Evolutionary conservation across 2,329 filamentous ascomycete species (phyloP).

Genomic region (Alternaria atra): DNA sequence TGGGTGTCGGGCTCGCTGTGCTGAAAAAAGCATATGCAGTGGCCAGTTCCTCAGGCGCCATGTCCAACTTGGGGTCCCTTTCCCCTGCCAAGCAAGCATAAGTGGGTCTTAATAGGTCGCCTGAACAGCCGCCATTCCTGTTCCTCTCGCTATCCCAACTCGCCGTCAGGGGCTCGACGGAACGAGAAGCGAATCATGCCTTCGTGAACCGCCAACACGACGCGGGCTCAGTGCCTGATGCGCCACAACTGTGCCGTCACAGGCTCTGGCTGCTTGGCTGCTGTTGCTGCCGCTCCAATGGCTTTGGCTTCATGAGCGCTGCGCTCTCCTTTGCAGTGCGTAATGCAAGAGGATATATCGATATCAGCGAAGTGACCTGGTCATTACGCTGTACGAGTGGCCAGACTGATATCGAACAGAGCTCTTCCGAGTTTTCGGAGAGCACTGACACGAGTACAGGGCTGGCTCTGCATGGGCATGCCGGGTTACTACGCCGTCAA

Average conservation of each 20-base stretch:
- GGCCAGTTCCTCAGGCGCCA: constrained; percentile 19
- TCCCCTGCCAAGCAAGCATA: constrained; percentile 45
- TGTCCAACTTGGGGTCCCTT: constrained; percentile 12
- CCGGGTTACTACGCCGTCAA: constrained; percentile 33
- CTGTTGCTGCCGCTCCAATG: neutral
- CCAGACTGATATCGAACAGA: constrained; percentile 16
- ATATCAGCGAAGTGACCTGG: neutral
- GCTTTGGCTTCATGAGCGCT: neutral
- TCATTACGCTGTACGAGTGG: constrained; percentile 13
- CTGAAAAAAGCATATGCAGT: constrained; percentile 14
- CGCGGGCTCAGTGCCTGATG: constrained; percentile 20
- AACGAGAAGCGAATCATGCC: constrained; percentile 35
- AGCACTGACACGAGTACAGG: constrained; percentile 22
- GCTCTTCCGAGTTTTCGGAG: constrained; percentile 9
- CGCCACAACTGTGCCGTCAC: constrained; percentile 13
- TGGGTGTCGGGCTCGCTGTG: neutral
- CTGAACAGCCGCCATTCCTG: constrained; percentile 27
- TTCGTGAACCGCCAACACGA: constrained; percentile 18
- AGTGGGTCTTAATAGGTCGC: constrained; percentile 20
- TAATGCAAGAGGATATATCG: neutral
- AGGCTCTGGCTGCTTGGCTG: neutral
- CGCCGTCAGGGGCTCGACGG: constrained; percentile 33
- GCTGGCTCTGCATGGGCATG: constrained; percentile 27
- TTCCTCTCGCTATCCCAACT: constrained; percentile 36
- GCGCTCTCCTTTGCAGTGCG: neutral